phyloP scores from a whole-genome alignment of 2,329 filamentous ascomycete genomes.

The Aspergillus neoniger region DNA sequence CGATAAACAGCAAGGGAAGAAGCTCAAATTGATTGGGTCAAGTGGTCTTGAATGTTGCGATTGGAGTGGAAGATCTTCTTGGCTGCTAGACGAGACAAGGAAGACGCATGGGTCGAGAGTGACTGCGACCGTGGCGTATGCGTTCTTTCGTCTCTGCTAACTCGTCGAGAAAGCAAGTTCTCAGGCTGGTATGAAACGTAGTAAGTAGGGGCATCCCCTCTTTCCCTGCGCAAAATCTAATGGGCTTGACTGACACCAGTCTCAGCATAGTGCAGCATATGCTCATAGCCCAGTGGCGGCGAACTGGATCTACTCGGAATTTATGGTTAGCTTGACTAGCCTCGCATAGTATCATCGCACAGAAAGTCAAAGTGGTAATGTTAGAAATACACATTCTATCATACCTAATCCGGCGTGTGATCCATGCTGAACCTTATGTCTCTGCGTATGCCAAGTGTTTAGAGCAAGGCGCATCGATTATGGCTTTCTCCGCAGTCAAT shows the following conservation, averaged over 20 bases:
- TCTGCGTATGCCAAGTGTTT: slow-evolving; percentile 82
- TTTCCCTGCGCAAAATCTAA: slow-evolving; percentile 79
- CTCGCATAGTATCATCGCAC: background rate
- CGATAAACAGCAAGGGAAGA: background rate
- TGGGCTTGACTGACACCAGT: slow-evolving; percentile 23
- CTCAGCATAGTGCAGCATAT: slow-evolving; percentile 10
- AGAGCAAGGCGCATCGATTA: slow-evolving; percentile 13
- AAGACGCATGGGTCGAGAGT: background rate
- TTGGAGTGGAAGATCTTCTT: background rate
- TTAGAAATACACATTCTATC: slow-evolving; percentile 19
- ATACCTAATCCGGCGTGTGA: slow-evolving; percentile 83
- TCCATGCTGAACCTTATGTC: slow-evolving; percentile 84
- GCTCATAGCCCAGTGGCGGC: slow-evolving; percentile 70
- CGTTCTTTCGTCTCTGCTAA: slow-evolving; percentile 22
- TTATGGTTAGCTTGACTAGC: slow-evolving; percentile 24
- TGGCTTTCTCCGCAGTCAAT: background rate
- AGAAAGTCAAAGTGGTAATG: background rate
- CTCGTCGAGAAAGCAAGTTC: slow-evolving; percentile 69
- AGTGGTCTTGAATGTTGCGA: background rate
- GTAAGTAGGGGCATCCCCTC: slow-evolving; percentile 80
- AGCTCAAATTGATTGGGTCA: background rate
- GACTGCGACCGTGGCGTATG: background rate
- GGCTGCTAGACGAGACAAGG: background rate
- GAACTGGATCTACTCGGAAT: slow-evolving; percentile 66
- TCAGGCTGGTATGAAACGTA: slow-evolving; percentile 80